Evolutionary conservation across 345 rosid genomes (phyloP), one percentile per base, ranked within the genome.

Genomic region (Gossypium turneri): DNA sequence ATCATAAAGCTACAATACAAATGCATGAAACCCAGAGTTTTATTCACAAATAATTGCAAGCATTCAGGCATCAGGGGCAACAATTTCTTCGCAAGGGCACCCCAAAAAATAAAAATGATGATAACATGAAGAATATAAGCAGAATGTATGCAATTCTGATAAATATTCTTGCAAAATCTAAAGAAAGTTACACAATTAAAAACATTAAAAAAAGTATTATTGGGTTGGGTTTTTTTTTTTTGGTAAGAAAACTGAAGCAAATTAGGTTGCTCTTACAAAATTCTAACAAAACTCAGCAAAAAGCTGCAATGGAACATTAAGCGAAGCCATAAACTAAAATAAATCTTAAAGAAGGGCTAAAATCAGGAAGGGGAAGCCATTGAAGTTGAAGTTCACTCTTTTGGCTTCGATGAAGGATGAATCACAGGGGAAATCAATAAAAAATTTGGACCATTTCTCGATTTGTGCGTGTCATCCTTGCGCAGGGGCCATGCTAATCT

Each of bases 401-500:
- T 51, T 15, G n/a, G 4, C 59, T 1, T 17, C n/a, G 59, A 47
- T 47, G 12, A 5, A 29, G 66, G 66, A 29, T 13, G 19, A 61
- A 27, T 13, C 6, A 12, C 4, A 12, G 2, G 12, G 5, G 5
- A 2, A 3, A 2, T 0, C 1, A 2, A 10, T 34, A 70, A 70
- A 71, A 71, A 34, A 55, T 71, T 71, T 55, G 12, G 50, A 71
- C 63, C 63, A 71, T 71, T 55, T 71, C 74, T 71, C 74, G 50
- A 71, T 71, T 71, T 71, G 34, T 71, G 74, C 74, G 74, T 71
- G 74, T 71, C 74, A 71, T 71, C 74, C 74, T 70, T 70, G 62
- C 74, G 62, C 74, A 70, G 74, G 74, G 62, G 62, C 74, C 73
- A 70, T 70, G 73, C 73, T 70, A 70, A 70, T 70, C 73, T 70